Evolutionary conservation across 2,329 filamentous ascomycete genomes (phyloP), one percentile per base, ranked within the genome.

Genomic region (Alternaria triticina): DNA sequence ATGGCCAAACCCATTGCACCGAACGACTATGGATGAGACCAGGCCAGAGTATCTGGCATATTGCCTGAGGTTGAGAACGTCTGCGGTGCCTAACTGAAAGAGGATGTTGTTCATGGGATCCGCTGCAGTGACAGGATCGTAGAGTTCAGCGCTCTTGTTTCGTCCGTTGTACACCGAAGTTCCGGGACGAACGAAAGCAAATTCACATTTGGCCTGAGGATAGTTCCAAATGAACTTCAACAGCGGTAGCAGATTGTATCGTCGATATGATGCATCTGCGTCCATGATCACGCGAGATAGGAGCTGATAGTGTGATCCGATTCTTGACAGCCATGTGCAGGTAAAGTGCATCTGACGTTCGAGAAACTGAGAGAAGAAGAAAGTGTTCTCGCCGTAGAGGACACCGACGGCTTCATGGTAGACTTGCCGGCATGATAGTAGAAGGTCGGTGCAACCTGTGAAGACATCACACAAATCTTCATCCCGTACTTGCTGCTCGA

Each of bases 1-100:
- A 6, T 15, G 12, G 10, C 1, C 12, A 0, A 6, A 0, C 0
- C 4, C 13, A 15, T 4, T 2, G 30, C 8, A 15, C 13, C 30
- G 6, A 12, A 33, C 1, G 0, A 2, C 15, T 6, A 50, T 10
- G 7, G 27, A 6, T 8, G 49, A 36, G 3, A 52, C n/a, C 9
- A 52, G n/a, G 6, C 28, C 10, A 2, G n/a, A 10, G n/a, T 52
- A 36, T 17, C 4, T 36, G 17, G 9, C 25, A 4, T 51, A 51
- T 0, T 28, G 49, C 25, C 12, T 51, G n/a, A 51, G 13, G 8
- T 23, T 33, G 8, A 51, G 25, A 33, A 4, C 25, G 11, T 51
- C 25, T 7, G 7, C 6, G 3, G 17, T 20, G 23, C 49, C 27
- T 4, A 33, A 9, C 4, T 5, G 1, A 5, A 51, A 6, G 8